Evolutionary conservation across 306 rosid species (phyloP).

Genomic region (Herpetospermum pedunculosum): DNA sequence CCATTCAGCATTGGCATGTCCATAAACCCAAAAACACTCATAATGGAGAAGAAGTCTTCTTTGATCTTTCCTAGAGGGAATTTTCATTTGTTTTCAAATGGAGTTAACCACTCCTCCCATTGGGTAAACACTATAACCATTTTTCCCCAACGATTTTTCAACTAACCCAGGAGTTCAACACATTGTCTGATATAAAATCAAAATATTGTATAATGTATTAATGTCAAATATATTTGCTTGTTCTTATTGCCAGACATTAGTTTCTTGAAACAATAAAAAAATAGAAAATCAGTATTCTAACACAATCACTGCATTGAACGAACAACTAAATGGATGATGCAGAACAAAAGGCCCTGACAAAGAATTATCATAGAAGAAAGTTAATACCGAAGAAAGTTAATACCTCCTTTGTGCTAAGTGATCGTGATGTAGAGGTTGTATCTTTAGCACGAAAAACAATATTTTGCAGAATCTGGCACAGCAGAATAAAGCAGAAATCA

Average conservation of each 20-base stretch:
- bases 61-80: not conserved
- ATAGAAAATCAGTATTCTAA: not conserved
- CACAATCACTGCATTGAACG: not conserved
- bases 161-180: not conserved
- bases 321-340: not conserved
- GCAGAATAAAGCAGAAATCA: slow-evolving; percentile 6
- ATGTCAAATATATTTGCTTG: not conserved
- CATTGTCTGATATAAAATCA: not conserved
- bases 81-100: too few species aligned
- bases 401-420: slow-evolving; percentile 96
- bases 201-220: too few species aligned
- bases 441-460: slow-evolving; percentile 83
- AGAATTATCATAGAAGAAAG: slow-evolving; percentile 7
- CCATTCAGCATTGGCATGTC: not conserved
- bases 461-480: slow-evolving; percentile 73
- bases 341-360: not conserved
- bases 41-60: not conserved
- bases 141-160: not conserved
- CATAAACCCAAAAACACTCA: not conserved
- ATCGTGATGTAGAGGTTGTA: slow-evolving; percentile 48
- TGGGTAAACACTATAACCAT: not conserved
- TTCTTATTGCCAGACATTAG: not conserved
- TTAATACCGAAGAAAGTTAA: slow-evolving; percentile 37
- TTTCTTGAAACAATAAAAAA: not conserved
- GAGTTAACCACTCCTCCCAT: not conserved